Conservation (phyloP, 1,284 basidiomycete genomes). For the Puccinia hordei region DNA sequence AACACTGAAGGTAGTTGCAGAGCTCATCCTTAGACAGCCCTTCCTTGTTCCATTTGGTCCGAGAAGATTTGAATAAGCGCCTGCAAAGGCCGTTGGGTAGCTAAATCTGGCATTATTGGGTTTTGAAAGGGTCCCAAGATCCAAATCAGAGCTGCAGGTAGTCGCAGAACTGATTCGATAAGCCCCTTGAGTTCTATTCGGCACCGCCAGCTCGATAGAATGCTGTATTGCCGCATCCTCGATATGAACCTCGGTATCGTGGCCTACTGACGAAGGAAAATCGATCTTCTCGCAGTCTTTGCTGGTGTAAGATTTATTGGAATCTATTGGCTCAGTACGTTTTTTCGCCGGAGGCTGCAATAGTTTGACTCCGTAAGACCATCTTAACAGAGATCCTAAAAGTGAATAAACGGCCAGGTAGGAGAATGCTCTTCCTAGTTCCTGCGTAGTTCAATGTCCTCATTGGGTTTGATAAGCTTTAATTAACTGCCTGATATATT, state of each 20-base stretch:
- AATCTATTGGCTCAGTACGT: slow-evolving; percentile 1
- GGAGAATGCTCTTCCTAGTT: slow-evolving; percentile 55
- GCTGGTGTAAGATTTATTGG: neutral
- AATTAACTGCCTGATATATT: neutral
- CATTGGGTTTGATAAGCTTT: neutral
- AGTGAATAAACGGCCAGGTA: slow-evolving; percentile 61
- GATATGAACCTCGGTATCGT: neutral
- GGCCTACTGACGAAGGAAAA: neutral
- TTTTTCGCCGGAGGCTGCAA: slow-evolving; percentile 59
- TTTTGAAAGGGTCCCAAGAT: slow-evolving; percentile 5
- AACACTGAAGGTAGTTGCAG: slow-evolving; percentile 10
- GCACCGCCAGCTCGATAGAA: slow-evolving; percentile 10
- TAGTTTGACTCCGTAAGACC: slow-evolving; percentile 61
- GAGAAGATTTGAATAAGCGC: slow-evolving; percentile 26
- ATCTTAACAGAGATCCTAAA: slow-evolving; percentile 61
- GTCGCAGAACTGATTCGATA: slow-evolving; percentile 19
- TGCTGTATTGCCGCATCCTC: neutral
- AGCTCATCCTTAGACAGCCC: slow-evolving; percentile 13
- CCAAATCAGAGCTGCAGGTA: neutral
- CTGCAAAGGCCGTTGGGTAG: slow-evolving; percentile 23
- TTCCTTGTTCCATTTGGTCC: neutral
- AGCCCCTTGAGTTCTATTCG: slow-evolving; percentile 3
- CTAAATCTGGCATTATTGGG: slow-evolving; percentile 17
- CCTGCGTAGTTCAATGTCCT: neutral
- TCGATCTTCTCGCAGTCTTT: slow-evolving; percentile 3